Conservation (phyloP, 2,329 filamentous ascomycete genomes). For the Colletotrichum cuscutae region DNA sequence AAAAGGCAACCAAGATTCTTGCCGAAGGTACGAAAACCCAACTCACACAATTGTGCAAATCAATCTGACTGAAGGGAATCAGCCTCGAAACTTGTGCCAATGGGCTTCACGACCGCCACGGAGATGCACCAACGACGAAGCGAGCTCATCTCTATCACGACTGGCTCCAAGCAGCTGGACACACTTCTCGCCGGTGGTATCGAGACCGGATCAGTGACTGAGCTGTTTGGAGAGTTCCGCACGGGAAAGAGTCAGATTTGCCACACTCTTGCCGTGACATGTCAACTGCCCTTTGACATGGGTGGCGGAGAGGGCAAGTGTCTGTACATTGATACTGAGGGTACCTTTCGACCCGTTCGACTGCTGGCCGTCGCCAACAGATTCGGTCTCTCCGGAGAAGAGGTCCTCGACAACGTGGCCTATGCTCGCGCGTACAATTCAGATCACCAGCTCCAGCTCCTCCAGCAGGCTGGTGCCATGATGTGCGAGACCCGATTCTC, state of each 20-base stretch:
- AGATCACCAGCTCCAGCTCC: constrained; percentile 93
- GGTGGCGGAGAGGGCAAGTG: constrained; percentile 98
- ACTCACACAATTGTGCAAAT: constrained; percentile 31
- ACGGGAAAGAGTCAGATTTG: constrained; percentile 99
- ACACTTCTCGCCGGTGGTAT: constrained; percentile 93
- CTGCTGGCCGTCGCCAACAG: constrained; percentile 91
- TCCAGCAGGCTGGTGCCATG: constrained; percentile 96
- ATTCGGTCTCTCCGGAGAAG: constrained; percentile 94
- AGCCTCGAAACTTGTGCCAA: constrained; percentile 96
- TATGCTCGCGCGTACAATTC: constrained; percentile 99
- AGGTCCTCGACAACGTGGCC: constrained; percentile 97
- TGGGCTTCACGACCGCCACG: constrained; percentile 98
- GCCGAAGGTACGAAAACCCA: constrained; percentile 74
- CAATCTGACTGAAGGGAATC: constrained; percentile 5
- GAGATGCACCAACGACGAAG: constrained; percentile 98
- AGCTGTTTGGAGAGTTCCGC: constrained; percentile 97
- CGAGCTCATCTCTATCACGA: constrained; percentile 97
- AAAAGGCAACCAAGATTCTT: constrained; percentile 92
- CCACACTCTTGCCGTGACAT: constrained; percentile 97
- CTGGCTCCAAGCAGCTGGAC: constrained; percentile 96
- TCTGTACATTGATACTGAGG: constrained; percentile 97
- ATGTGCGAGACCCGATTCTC: constrained; percentile 99
- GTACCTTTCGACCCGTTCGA: constrained; percentile 93
- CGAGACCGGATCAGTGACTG: constrained; percentile 97
- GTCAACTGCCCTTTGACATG: constrained; percentile 98